Base-by-base conservation (phyloP, 441 rosid species). In the Adansonia rubrostipa region DNA sequence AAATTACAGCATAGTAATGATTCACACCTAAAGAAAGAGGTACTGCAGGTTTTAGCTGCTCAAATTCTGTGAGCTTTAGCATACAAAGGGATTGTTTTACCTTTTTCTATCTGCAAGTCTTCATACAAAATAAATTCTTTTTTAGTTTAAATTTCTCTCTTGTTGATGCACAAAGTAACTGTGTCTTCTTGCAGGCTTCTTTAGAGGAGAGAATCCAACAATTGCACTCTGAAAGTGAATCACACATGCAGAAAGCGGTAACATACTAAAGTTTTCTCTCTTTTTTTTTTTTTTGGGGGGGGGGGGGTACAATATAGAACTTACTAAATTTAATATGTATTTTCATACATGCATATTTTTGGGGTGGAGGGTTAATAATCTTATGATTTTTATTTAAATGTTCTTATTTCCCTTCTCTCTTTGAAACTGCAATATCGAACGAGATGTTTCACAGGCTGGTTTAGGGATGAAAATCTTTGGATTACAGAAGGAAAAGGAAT, bases 241-340 rank as follows among this genome's bases (percentile, higher is more conserved):
- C 79, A 73, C 85, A 74, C 69, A 66, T 74, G 62, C 85, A 85
- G 76, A 88, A 86, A 80, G 87, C 82, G 92, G 97, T 89, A 87
- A 84, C 28, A 56, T 77, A n/a, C 74, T 13, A 14, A 8, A 40
- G 10, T 40, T 71, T 51, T 4, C 5, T 45, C 28, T 13, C 0
- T 3, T 48, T 28, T 14, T 15, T 33, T 33, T 33, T 33, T 33
- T 24, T 24, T n/a, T n/a, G n/a, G n/a, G n/a, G n/a, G n/a, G 33
- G 33, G 28, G 28, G 28, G 33, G 22, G 14, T 71, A 28, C 44
- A 24, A 71, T 17, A 71, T 51, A 14, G 36, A 60, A 60, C 15
- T 28, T 62, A 28, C 33, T 54, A 40, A 72, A n/a, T 63, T 36
- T 28, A 33, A 53, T 28, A 28, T 53, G 48, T 71, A n/a, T 71